Evolutionary conservation across 2,329 filamentous ascomycete genomes (phyloP), one percentile per base, ranked within the genome.

Genomic region (Aspergillus sp.): DNA sequence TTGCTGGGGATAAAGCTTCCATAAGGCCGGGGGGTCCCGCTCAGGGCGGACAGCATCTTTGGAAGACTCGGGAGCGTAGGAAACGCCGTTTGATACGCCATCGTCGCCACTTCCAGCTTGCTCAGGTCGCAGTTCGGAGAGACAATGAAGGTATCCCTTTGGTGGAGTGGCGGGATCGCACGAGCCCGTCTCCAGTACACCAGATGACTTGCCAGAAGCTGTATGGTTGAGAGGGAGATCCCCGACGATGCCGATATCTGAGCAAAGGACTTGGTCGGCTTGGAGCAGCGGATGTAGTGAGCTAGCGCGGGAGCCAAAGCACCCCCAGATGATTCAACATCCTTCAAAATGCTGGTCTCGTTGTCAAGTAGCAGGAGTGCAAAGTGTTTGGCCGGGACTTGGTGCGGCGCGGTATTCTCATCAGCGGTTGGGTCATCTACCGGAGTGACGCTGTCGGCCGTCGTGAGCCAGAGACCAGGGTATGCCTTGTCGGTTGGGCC

Each of bases 171-270:
- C 4, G 92, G 90, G 46, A 98, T 94, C 16, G 94, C 90, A 61
- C 96, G 90, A 51, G 94, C 95, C 58, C 93, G 89, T 24, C 95
- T 88, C 93, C 94, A 98, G 78, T 96, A 96, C 62, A 98, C 92
- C 63, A 99, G 89, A 78, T 98, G 95, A 59, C 91, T 90, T 10
- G 93, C 92, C 63, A 96, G 90, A 67, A 91, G 89, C 63, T 94
- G 89, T 63, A 98, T 89, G 66, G 96, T 91, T 32, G 86, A 83
- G 1, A 95, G 82, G 3, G 90, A 87, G 55, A 98, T 88, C 20
- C 88, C 85, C 54, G 78, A 79, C 2, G 70, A 64, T 4, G 73
- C 71, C 67, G 83, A 93, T 64, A 92, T 84, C 62, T 90, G 87
- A 39, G 91, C 89, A 75, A 93, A 92, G 0, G 83, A 86, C 65